These are phyloP conservation scores for Cadophora sp. DNA, from an alignment of 2,329 filamentous ascomycete genomes.

Conservation along the genomic window DNA sequence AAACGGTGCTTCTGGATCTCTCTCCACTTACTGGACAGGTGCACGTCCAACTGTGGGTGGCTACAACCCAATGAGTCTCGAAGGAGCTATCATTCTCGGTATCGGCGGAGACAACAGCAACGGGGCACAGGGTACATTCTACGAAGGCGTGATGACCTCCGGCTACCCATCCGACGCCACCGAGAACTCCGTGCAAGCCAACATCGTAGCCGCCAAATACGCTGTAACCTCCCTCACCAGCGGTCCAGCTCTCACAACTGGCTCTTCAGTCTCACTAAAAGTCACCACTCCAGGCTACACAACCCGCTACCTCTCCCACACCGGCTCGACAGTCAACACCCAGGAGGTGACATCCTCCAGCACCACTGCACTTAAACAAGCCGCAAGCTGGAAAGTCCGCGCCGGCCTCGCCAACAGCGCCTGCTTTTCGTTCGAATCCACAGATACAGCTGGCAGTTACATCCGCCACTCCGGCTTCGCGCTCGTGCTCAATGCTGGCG, in stretches of 20 bases:
- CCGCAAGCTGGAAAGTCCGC: constrained; percentile 60
- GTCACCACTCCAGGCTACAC: constrained; percentile 62
- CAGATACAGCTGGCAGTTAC: constrained; percentile 63
- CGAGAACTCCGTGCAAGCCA: constrained; percentile 63
- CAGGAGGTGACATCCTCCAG: constrained; percentile 61
- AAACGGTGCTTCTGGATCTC: constrained; percentile 58
- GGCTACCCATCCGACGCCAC: constrained; percentile 66
- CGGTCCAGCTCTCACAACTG: constrained; percentile 55
- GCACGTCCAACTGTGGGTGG: constrained; percentile 57
- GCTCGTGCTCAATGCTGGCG: constrained; percentile 57
- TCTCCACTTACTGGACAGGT: constrained; percentile 67
- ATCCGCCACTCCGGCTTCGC: constrained; percentile 62
- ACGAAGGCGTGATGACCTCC: constrained; percentile 69
- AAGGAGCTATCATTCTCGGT: constrained; percentile 72
- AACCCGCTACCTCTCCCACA: constrained; percentile 62
- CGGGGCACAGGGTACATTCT: constrained; percentile 68
- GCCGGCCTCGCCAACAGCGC: constrained; percentile 61
- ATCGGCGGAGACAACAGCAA: constrained; percentile 66
- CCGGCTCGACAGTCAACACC: constrained; percentile 57
- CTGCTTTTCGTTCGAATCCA: constrained; percentile 68
- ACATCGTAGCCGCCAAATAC: constrained; percentile 67
- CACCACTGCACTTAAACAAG: constrained; percentile 55
- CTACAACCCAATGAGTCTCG: constrained; percentile 66
- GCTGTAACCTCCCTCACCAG: constrained; percentile 54
- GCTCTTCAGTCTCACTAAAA: constrained; percentile 59